phyloP scores from a whole-genome alignment of 129 eudicot genomes.

The Glebionis coronaria region DNA sequence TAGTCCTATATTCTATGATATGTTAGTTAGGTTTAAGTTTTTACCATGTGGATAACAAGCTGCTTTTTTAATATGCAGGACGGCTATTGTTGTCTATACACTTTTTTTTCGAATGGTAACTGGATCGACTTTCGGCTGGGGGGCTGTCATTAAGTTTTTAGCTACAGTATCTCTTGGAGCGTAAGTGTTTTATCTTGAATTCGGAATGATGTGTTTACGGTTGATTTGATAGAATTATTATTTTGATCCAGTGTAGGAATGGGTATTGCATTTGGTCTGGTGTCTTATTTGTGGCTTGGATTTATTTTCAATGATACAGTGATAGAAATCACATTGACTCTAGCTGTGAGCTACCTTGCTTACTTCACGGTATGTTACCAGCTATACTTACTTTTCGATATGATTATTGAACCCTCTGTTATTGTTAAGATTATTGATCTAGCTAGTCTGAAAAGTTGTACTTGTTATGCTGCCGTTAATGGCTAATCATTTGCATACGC shows the following conservation, averaged over 20 bases:
- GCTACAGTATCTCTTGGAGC: conserved; percentile 88
- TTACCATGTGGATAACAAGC: background rate
- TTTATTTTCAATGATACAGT: conserved; percentile 91
- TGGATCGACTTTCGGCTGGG: conserved; percentile 70
- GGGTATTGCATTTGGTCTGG: conserved; percentile 89
- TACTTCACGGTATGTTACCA: conserved; percentile 65
- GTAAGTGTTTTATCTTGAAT: conserved; percentile 45
- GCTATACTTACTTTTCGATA: background rate
- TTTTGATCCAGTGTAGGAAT: conserved; percentile 65
- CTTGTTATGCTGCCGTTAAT: background rate
- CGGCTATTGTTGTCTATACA: conserved; percentile 84
- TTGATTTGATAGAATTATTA: conserved; percentile 21
- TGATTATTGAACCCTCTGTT: background rate
- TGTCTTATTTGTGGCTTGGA: conserved; percentile 91
- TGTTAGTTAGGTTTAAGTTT: conserved; percentile 1
- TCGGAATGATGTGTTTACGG: background rate
- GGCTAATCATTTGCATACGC: background rate
- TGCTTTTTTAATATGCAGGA: conserved; percentile 44
- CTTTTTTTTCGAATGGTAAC: conserved; percentile 76
- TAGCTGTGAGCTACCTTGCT: conserved; percentile 96
- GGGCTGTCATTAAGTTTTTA: conserved; percentile 56
- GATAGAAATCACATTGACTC: conserved; percentile 85
- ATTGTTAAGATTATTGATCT: background rate
- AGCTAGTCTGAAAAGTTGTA: background rate
- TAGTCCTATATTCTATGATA: conserved; percentile 9